phyloP scores from a whole-genome alignment of 495 filamentous ascomycete species.

The Halenospora varia region DNA sequence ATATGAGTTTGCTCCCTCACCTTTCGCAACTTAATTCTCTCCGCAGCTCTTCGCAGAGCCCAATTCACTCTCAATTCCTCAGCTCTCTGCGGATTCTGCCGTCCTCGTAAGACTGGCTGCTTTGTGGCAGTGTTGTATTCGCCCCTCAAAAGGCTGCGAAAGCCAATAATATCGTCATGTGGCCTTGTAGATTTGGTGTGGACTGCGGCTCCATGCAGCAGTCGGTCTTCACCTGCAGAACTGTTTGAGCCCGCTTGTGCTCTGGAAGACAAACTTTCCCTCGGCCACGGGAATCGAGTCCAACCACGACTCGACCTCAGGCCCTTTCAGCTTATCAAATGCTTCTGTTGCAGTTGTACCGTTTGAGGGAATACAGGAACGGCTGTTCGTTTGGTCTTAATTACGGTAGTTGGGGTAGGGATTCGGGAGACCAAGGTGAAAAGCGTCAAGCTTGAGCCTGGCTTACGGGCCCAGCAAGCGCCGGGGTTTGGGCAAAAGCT shows the following conservation, averaged over 20 bases:
- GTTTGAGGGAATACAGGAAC: neutral
- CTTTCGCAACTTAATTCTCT: too few species aligned
- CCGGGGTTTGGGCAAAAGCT: neutral
- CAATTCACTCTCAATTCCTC: neutral
- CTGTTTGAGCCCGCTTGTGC: neutral
- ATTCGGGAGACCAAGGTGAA: neutral
- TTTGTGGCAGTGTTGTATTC: neutral
- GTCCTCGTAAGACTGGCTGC: neutral
- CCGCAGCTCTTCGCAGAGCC: too few species aligned
- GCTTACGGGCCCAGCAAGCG: neutral
- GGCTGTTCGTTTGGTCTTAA: neutral
- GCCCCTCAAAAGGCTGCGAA: neutral
- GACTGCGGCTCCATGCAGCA: neutral
- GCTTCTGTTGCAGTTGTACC: neutral
- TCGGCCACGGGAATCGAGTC: neutral
- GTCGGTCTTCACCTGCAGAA: neutral
- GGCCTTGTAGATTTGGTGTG: neutral
- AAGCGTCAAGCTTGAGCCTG: neutral
- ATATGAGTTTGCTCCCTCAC: too few species aligned
- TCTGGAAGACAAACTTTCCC: neutral
- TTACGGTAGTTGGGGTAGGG: neutral
- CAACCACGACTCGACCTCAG: neutral
- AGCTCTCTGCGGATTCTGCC: neutral
- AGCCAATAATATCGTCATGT: neutral
- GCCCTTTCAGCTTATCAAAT: neutral